A percentile compares a stretch with the other conserved stretches of the same genome.
phyloP scores from a whole-genome alignment of 495 filamentous ascomycete species.

The Aspergillus sparsus region DNA sequence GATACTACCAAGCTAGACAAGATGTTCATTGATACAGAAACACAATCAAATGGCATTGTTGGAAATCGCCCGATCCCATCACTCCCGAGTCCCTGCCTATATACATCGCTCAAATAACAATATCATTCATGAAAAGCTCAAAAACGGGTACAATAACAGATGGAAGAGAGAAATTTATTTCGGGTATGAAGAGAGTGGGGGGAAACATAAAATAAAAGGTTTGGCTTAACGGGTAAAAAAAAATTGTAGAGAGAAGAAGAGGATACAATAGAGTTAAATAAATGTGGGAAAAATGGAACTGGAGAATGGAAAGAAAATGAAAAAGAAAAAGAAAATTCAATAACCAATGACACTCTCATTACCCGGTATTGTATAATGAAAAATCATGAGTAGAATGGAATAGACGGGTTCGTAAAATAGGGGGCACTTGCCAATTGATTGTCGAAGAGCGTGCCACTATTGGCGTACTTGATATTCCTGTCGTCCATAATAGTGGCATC shows the following conservation, averaged over 20 bases:
- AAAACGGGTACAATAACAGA: not conserved
- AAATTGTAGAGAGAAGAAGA: not conserved
- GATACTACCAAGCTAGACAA: no score
- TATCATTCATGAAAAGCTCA: not conserved
- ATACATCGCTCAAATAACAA: constrained; percentile 9
- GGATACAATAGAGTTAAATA: not conserved
- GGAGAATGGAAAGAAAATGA: not conserved
- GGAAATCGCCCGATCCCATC: not conserved
- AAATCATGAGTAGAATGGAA: constrained; percentile 26
- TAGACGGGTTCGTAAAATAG: constrained; percentile 33
- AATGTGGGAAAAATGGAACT: not conserved
- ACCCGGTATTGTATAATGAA: not conserved
- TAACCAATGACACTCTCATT: not conserved
- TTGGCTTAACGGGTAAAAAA: not conserved
- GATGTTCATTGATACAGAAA: not conserved
- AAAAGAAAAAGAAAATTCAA: constrained; percentile 5
- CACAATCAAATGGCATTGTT: not conserved
- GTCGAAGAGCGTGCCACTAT: constrained; percentile 31
- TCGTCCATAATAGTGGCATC: constrained; percentile 36
- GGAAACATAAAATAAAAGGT: not conserved
- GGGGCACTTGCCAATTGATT: constrained; percentile 26
- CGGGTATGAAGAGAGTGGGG: not conserved
- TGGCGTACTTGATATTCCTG: constrained; percentile 33
- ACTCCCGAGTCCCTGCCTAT: constrained; percentile 2
- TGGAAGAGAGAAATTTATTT: constrained; percentile 9